Conservation (phyloP, 495 filamentous ascomycete genomes). For the Lepidopterella palustris region DNA sequence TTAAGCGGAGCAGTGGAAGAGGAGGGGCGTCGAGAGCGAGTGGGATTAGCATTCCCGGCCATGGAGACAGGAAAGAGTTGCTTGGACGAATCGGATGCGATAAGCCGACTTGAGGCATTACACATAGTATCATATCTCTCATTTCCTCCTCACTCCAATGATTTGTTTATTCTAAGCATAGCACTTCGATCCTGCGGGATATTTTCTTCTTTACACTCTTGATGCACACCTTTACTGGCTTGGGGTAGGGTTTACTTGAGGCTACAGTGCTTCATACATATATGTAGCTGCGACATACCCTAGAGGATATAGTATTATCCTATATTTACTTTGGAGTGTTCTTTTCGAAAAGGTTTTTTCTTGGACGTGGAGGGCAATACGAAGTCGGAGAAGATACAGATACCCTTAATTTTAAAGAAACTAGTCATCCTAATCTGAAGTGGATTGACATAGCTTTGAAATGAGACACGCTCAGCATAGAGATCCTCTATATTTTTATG, state of each 20-base stretch:
- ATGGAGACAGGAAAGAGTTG: conserved; percentile 36
- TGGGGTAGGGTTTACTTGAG: neutral
- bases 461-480: too few species aligned
- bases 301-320: conserved; percentile 2
- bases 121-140: neutral
- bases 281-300: neutral
- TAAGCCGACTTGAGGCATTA: conserved; percentile 25
- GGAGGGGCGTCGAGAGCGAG: conserved; percentile 13
- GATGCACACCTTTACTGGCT: neutral
- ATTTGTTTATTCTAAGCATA: neutral
- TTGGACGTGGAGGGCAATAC: neutral
- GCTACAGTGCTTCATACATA: neutral
- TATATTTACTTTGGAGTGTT: neutral
- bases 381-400: too few species aligned
- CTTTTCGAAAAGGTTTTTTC: too few species aligned
- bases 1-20: conserved; percentile 9
- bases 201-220: conserved; percentile 1
- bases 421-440: too few species aligned
- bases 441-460: too few species aligned
- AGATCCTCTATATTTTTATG: too few species aligned
- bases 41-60: conserved; percentile 33
- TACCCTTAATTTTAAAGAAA: too few species aligned
- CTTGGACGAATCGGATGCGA: conserved; percentile 36
- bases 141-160: neutral
- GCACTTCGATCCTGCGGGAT: neutral